Base-by-base conservation (phyloP, 2,329 filamentous ascomycete genomes). In the Penicillium decumbens region DNA sequence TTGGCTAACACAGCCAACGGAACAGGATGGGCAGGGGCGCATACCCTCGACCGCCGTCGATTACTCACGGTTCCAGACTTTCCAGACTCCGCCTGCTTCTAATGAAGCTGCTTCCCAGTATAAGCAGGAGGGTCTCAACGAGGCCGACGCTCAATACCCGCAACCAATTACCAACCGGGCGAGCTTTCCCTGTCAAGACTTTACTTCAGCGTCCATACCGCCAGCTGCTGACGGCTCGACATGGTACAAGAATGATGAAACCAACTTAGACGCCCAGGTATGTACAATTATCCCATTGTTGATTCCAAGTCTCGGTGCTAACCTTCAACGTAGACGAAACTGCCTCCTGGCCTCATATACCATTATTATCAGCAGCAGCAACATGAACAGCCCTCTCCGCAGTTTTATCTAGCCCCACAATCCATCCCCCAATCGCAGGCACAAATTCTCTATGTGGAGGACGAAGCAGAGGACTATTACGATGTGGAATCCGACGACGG, bases 401-500 rank as follows among this genome's bases (percentile, higher is more conserved):
- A 47, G 23, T 39, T 41, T 23, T 33, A 49, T 33, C 20, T 30
- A 42, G 28, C 40, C 42, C 54, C 45, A 32, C 51, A 50, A 13
- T 56, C 24, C 29, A 43, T 41, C 32, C 54, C 41, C 20, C 49
- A 41, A 35, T 53, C 55, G 51, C 62, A 52, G 40, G 50, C 35
- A 28, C 58, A 62, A 40, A 41, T 61, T 10, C 51, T 65, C 4
- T 74, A 75, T 49, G 75, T 77, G 46, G 77, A 78, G 56, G 74
- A 78, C 43, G 75, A 75, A 47, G 80, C 81, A 33, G 82, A 86
- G 47, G 82, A 85, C 53, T 77, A 75, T n/a, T 82, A 78, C 20
- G 80, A 84, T 72, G 75, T 72, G 8, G 80, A 82, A 29, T 82
- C 80, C 1, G 82, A 84, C 18, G 81, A 85, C 29, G 81, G 84